phyloP scores from a whole-genome alignment of 2,329 filamentous ascomycete species.

The Plenodomus lindquistii region DNA sequence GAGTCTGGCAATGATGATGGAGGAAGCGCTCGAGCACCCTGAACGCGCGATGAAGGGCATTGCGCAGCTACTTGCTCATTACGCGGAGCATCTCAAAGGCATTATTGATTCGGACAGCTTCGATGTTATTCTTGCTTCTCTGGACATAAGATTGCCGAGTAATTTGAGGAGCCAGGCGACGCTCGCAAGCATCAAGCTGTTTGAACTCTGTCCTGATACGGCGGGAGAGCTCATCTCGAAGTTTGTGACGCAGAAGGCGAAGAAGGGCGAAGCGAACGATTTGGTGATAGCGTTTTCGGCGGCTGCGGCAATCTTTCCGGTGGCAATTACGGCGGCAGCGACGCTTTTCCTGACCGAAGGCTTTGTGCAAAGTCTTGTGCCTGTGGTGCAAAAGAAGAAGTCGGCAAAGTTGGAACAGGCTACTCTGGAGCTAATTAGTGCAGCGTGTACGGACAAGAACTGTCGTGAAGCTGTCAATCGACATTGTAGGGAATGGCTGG shows the following conservation, averaged over 20 bases:
- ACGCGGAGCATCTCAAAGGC: conserved; percentile 57
- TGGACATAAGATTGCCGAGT: conserved; percentile 79
- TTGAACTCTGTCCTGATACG: conserved; percentile 74
- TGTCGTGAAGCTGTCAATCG: conserved; percentile 85
- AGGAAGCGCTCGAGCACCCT: conserved; percentile 77
- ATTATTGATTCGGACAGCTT: conserved; percentile 75
- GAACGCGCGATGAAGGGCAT: conserved; percentile 65
- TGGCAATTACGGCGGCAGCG: conserved; percentile 75
- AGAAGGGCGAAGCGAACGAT: conserved; percentile 80
- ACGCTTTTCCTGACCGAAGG: conserved; percentile 85
- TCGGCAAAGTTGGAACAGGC: conserved; percentile 84
- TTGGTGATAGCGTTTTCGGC: conserved; percentile 91
- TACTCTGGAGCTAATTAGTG: conserved; percentile 85
- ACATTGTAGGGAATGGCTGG: conserved; percentile 84
- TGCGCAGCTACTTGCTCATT: conserved; percentile 60
- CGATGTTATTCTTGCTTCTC: conserved; percentile 81
- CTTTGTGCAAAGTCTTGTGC: conserved; percentile 76
- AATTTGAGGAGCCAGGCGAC: conserved; percentile 79
- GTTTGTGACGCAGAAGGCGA: conserved; percentile 74
- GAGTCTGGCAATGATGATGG: conserved; percentile 85
- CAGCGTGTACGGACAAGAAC: conserved; percentile 80
- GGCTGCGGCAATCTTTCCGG: conserved; percentile 84
- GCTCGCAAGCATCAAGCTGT: conserved; percentile 78
- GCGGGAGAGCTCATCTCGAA: conserved; percentile 71
- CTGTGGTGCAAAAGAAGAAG: conserved; percentile 79